Percentiles rank a stretch among this genome's conserved stretches.
phyloP scores from a whole-genome alignment of 768 basidiomycete species.

The Naganishia vaughanmartiniae region DNA sequence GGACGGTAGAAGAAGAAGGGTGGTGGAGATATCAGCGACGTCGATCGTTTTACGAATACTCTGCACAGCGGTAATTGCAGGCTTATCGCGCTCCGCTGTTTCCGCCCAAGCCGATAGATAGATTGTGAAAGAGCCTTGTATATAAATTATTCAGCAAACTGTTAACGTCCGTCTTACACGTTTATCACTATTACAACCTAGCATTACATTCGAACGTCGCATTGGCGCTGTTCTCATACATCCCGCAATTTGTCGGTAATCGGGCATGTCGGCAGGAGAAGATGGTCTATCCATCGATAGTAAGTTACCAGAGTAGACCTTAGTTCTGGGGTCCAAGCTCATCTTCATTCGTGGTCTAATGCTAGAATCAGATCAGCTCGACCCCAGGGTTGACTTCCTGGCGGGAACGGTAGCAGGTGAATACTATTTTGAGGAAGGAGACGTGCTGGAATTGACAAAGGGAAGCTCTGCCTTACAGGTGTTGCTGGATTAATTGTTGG shows the following conservation, averaged over 20 bases:
- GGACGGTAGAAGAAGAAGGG: no score
- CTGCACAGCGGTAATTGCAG: conserved; percentile 14
- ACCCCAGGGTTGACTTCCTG: conserved; percentile 62
- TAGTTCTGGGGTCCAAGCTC: not conserved
- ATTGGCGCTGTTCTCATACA: conserved; percentile 2
- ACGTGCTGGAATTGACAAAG: conserved; percentile 6
- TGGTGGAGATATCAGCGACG: not conserved
- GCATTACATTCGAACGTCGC: not conserved
- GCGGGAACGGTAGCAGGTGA: conserved; percentile 70
- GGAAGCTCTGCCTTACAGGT: conserved; percentile 51
- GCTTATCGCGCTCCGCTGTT: conserved; percentile 26
- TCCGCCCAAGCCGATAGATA: conserved; percentile 19
- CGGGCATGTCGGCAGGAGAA: conserved; percentile 24
- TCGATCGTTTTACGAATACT: conserved; percentile 14
- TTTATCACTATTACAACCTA: not conserved
- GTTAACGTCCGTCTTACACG: not conserved
- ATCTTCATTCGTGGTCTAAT: not conserved
- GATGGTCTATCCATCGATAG: conserved; percentile 23
- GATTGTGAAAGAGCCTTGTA: not conserved
- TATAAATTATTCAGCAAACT: not conserved
- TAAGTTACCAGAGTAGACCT: not conserved
- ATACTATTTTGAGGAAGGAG: conserved; percentile 28
- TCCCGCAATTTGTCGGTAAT: not conserved
- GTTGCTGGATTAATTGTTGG: conserved; percentile 67
- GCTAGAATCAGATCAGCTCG: conserved; percentile 20